phyloP scores from a whole-genome alignment of 2,329 filamentous ascomycete species.

The Diaporthe eres region DNA sequence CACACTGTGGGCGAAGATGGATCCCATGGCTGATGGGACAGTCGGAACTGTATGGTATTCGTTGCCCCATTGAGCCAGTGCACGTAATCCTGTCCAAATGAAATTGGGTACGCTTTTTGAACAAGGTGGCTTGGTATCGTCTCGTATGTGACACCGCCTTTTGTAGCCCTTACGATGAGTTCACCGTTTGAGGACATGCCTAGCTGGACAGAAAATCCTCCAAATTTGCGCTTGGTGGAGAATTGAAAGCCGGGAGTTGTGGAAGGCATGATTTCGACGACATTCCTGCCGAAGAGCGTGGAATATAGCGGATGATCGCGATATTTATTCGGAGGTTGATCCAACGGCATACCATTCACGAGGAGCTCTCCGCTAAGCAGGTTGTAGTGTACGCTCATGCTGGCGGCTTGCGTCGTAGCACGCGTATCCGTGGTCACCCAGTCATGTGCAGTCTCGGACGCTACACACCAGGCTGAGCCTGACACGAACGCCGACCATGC shows the following conservation, averaged over 20 bases:
- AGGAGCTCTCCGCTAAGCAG: slow-evolving; percentile 66
- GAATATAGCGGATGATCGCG: slow-evolving; percentile 56
- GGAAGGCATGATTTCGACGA: slow-evolving; percentile 61
- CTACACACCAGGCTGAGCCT: slow-evolving; percentile 24
- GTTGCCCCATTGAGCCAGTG: slow-evolving; percentile 61
- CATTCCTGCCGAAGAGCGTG: slow-evolving; percentile 58
- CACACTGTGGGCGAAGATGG: slow-evolving; percentile 47
- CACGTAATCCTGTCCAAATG: slow-evolving; percentile 55
- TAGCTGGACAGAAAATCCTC: slow-evolving; percentile 54
- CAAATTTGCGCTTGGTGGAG: slow-evolving; percentile 51
- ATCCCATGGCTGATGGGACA: slow-evolving; percentile 53
- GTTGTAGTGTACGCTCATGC: slow-evolving; percentile 60
- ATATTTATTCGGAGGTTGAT: slow-evolving; percentile 62
- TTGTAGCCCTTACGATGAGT: slow-evolving; percentile 51
- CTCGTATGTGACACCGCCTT: slow-evolving; percentile 43
- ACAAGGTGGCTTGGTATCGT: slow-evolving; percentile 56
- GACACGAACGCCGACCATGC: slow-evolving; percentile 48
- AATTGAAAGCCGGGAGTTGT: slow-evolving; percentile 56
- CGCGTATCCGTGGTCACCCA: slow-evolving; percentile 45
- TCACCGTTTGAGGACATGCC: slow-evolving; percentile 45
- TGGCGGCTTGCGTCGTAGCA: slow-evolving; percentile 1
- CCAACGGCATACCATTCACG: slow-evolving; percentile 64
- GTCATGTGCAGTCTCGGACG: slow-evolving; percentile 14
- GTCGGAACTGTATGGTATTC: slow-evolving; percentile 52
- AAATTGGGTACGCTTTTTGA: slow-evolving; percentile 48